These are phyloP conservation scores for Fraxinus albicans DNA, from an alignment of 305 asterid genomes.

Conservation along the genomic window DNA sequence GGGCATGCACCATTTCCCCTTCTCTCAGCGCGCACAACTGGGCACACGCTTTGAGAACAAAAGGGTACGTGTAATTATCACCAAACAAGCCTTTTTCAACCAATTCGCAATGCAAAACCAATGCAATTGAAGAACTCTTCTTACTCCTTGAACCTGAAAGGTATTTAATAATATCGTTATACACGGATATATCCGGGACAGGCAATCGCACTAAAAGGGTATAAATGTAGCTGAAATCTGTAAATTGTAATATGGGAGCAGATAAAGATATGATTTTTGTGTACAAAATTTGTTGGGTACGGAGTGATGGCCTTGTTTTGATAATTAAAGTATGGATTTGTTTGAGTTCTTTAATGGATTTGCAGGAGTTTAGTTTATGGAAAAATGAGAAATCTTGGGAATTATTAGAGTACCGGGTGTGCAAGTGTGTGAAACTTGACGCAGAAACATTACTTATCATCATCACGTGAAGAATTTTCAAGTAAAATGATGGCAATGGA, in stretches of 20 bases:
- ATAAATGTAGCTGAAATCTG: conserved; percentile 35
- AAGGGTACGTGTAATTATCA: conserved; percentile 45
- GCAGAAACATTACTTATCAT: not conserved
- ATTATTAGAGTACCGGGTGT: not conserved
- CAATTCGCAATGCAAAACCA: conserved; percentile 30
- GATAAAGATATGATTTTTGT: conserved; percentile 32
- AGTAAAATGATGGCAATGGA: not conserved
- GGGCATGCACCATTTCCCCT: conserved; percentile 37
- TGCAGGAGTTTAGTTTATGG: conserved; percentile 31
- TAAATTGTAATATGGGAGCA: conserved; percentile 26
- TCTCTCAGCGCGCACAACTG: conserved; percentile 28
- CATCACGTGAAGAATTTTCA: not conserved
- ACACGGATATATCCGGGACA: conserved; percentile 22
- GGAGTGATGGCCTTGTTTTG: conserved; percentile 32
- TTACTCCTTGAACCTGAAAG: conserved; percentile 21
- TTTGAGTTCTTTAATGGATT: conserved; percentile 36
- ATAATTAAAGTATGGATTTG: conserved; percentile 30
- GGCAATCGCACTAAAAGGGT: conserved; percentile 31
- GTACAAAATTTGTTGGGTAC: conserved; percentile 34
- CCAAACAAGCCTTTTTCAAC: conserved; percentile 30
- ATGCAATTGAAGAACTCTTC: conserved; percentile 21
- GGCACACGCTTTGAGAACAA: conserved; percentile 41
- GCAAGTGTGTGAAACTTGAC: not conserved
- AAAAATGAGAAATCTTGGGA: conserved; percentile 19
- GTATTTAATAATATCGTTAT: conserved; percentile 29